phyloP scores from a whole-genome alignment of 345 rosid genomes.

The Microthlaspi erraticum region DNA sequence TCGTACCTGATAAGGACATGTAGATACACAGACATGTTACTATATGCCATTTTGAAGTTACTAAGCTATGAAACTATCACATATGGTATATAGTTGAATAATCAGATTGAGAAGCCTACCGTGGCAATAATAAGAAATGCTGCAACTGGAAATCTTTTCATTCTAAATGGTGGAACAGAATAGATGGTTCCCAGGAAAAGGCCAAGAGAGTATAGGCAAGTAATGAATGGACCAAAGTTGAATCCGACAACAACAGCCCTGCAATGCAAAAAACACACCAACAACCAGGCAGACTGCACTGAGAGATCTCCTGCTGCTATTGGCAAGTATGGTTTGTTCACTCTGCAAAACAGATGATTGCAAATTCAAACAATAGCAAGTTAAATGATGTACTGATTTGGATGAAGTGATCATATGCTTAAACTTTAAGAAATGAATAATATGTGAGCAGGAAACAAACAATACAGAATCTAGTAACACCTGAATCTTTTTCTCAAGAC shows the following conservation, averaged over 20 bases:
- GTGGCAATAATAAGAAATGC: constrained; percentile 96
- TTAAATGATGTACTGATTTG: neutral
- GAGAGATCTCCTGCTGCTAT: constrained; percentile 99
- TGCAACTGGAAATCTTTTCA: constrained; percentile 88
- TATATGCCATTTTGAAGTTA: neutral
- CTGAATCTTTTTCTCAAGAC: neutral
- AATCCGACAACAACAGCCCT: constrained; percentile 74
- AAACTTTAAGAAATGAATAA: neutral
- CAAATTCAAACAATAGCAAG: neutral
- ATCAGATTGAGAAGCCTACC: constrained; percentile 47
- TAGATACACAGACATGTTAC: constrained; percentile 11
- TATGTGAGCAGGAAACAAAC: constrained; percentile 19
- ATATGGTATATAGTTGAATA: constrained; percentile 9
- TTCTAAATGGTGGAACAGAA: constrained; percentile 94
- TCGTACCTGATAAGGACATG: constrained; percentile 64
- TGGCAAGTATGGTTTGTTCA: constrained; percentile 96
- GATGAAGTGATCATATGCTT: constrained; percentile 13
- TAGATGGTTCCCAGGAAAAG: constrained; percentile 93
- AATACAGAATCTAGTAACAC: constrained; percentile 2
- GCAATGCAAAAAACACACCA: constrained; percentile 83
- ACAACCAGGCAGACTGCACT: constrained; percentile 82
- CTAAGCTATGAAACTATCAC: neutral
- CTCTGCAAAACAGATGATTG: constrained; percentile 59
- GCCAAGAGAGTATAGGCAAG: constrained; percentile 78
- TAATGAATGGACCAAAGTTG: constrained; percentile 86